Base-by-base conservation (phyloP, 257 asterid species). In the Penstemon barbatus region DNA sequence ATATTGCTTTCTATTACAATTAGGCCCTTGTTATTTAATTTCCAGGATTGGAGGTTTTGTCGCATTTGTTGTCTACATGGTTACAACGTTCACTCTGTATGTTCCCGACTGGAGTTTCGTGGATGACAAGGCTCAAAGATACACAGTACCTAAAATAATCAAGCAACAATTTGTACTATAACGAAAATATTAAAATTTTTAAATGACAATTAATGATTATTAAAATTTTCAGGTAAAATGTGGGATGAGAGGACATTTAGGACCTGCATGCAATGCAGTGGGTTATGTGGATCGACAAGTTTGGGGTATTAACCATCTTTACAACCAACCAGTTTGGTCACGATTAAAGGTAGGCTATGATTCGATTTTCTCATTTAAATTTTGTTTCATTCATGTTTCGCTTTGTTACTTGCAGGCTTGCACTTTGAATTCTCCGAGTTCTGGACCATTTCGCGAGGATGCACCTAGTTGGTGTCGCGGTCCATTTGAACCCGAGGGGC, bases 241-340 rank as follows among this genome's bases (percentile, higher is more conserved):
- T 76, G 96, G 97, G 77, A 92, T 87, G 96, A 80, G 92, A 78
- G 97, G 98, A 9, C 98, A 92, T 74, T 58, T 89, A 18, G 95
- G 97, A 63, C 97, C 96, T 1, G 98, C 92, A 0, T 92, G 98
- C 75, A 92, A 92, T 73, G 96, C 97, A 53, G 97, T 92, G 78
- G 98, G 97, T 40, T 83, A 86, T 51, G 91, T 89, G 7, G 98
- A 92, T 83, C 78, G 98, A 72, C 86, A 86, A 70, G 91, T 79
- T 0, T 92, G 97, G 97, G 98, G 97, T 9, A 68, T 87, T 66
- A 92, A 89, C 76, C 98, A 92, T 82, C 90, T 92, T 6, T 92
- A 92, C 49, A 1, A 60, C 0, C 67, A 79, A 55, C 97, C 98
- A 8, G 97, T 84, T 67, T 92, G 98, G 98, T 38, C 77, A 5